Evolutionary conservation across 1,284 basidiomycete genomes (phyloP), one percentile per base, ranked within the genome.

Genomic region (Apiotrichum porosum): DNA sequence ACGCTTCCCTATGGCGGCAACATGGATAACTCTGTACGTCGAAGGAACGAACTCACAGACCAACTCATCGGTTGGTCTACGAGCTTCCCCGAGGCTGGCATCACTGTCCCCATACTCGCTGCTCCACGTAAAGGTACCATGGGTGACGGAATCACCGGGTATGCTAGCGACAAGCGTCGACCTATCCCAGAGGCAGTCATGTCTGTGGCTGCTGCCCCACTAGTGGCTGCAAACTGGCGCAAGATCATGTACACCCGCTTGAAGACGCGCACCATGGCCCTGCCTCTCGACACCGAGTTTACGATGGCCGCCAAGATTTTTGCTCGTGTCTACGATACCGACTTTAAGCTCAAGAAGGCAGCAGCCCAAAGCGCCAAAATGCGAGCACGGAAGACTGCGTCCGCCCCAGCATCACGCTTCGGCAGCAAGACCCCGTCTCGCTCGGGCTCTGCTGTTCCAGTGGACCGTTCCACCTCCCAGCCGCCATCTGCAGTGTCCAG

Each of bases 181-280:
- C 31, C 51, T 1, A 57, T 69, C 6, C 66, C 66, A 1, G 56
- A 60, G 18, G 24, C 17, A 10, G 55, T 54, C 15, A 62, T 66
- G 47, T 56, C 57, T 2, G 52, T 49, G 6, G 51, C 55, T 1
- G 53, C 53, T 4, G 60, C 52, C 3, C 53, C 56, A 0, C 36
- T 57, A 10, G 47, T 69, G 1, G 55, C 59, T 1, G 31, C 38
- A 4, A 36, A 63, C 32, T 69, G 66, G 66, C 43, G 41, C 12
- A 37, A 30, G 10, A 51, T 67, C 37, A 45, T 55, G 19, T 33
- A 41, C 10, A 49, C 56, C 1, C 44, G 66, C 15, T 38, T 61
- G 2, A 23, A 30, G 6, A 51, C 42, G 1, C 47, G 63, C 24
- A 9, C 32, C 2, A 33, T 34, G 10, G 58, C 47, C 2, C 49